Base-by-base conservation (phyloP, 2,329 filamentous ascomycete species). In the Xylaria sp. region DNA sequence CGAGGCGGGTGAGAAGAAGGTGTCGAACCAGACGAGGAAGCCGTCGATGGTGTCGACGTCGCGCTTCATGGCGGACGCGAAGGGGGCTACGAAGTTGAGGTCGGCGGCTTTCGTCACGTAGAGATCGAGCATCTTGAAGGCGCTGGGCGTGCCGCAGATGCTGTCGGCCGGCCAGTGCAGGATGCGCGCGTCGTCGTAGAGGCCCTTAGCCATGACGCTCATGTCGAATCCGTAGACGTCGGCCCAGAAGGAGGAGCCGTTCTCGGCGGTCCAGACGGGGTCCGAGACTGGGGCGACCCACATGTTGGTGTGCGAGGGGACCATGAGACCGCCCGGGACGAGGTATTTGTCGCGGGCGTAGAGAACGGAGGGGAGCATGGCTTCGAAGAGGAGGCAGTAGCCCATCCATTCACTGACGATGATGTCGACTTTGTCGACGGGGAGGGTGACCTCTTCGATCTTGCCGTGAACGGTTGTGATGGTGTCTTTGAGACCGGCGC, bases 331-430 rank as follows among this genome's bases (percentile, higher is more conserved):
- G 58, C 85, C 87, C 0, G 88, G 84, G 61, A 83, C 86, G 23
- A 97, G 84, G 74, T 96, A 97, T 67, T 84, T 86, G 75, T 97
- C 92, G 62, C 92, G 83, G 49, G 93, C 93, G 70, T 86, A 93
- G 54, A 97, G 81, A 19, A 97, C 91, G 53, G 91, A 95, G 65
- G 94, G 91, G 34, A 97, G 85, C 92, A 97, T 97, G 58, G 92
- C 91, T 76, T 97, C 92, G 74, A 95, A 97, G 4, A 97, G 82
- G 16, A 97, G 82, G 65, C 88, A 90, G 73, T 97, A 97, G 35
- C 92, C 92, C 92, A 97, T 97, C 92, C 92, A 97, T 74, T 97
- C 92, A 61, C 90, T 95, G 62, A 97, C 88, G 71, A 97, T 96
- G 69, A 97, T 88, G 75, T 97, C 93, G 51, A 97, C 92, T 70